Conservation (phyloP, 2,329 filamentous ascomycete genomes). For the Seiridium unicorne region DNA sequence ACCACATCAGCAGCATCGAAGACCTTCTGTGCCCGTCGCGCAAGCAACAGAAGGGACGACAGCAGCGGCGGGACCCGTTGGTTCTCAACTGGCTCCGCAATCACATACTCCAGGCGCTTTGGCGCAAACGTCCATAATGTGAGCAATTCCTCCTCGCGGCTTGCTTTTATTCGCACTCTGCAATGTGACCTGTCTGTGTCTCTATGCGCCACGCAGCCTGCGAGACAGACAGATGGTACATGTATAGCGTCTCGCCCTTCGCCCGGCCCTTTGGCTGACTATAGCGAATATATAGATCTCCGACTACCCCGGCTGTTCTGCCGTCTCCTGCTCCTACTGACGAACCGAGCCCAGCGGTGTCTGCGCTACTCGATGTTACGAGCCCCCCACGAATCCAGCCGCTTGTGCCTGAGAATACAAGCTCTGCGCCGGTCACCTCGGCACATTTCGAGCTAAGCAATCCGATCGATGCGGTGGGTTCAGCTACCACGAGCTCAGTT, state of each 20-base stretch:
- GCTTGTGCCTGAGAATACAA: slow-evolving; percentile 27
- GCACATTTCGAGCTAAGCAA: slow-evolving; percentile 22
- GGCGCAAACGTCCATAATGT: slow-evolving; percentile 3
- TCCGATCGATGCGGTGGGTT: not conserved
- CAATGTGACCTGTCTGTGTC: not conserved
- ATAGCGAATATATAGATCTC: not conserved
- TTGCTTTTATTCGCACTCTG: not conserved
- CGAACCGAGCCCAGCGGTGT: slow-evolving; percentile 48
- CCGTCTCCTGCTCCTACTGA: slow-evolving; percentile 65
- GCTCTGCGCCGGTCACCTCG: slow-evolving; percentile 16
- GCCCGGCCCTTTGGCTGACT: not conserved
- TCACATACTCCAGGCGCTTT: not conserved
- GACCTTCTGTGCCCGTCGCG: not conserved
- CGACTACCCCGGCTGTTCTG: slow-evolving; percentile 35
- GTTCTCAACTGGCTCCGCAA: not conserved
- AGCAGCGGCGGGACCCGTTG: not conserved
- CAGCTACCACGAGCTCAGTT: not conserved
- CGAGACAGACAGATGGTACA: not conserved
- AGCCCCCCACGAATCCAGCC: slow-evolving; percentile 28
- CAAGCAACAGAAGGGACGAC: not conserved
- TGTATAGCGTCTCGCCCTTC: not conserved
- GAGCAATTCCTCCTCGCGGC: not conserved
- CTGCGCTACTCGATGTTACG: slow-evolving; percentile 25
- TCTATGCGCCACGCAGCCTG: not conserved
- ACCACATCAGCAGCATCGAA: not conserved